phyloP scores from a whole-genome alignment of 805 yeast genomes.

The Nakazawaea ishiwadae region DNA sequence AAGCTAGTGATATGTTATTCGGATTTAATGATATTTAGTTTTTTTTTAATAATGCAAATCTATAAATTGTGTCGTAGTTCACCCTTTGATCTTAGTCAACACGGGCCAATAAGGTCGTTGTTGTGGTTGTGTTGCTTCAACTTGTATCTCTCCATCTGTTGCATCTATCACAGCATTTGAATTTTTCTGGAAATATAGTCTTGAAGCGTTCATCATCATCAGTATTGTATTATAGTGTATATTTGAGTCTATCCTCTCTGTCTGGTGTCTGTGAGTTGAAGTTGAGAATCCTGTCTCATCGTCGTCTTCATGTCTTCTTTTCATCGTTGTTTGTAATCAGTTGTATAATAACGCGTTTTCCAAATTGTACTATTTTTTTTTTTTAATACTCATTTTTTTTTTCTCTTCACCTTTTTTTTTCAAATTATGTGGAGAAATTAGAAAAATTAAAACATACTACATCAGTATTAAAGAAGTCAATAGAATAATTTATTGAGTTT shows the following conservation, averaged over 20 bases:
- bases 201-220: slow-evolving; percentile 11
- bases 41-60: background rate
- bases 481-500: too few relatives aligned
- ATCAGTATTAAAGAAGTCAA: too few relatives aligned
- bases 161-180: too few relatives aligned
- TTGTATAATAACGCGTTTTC: background rate
- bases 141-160: background rate
- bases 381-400: too few relatives aligned
- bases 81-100: slow-evolving; percentile 4
- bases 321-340: background rate
- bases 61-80: background rate
- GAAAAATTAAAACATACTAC: too few relatives aligned
- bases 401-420: too few relatives aligned
- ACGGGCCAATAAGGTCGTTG: slow-evolving; percentile 12
- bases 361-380: background rate
- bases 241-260: slow-evolving; percentile 7
- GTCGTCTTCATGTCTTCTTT: slow-evolving; percentile 1
- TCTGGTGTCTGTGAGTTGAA: slow-evolving; percentile 2
- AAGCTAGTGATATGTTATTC: slow-evolving; percentile 10
- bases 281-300: too few relatives aligned
- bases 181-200: background rate
- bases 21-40: slow-evolving; percentile 7
- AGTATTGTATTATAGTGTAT: slow-evolving; percentile 11
- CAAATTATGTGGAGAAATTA: too few relatives aligned
- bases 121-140: background rate